Evolutionary conservation across 192 early-diverging fungal genomes (phyloP).

Genomic region (Gryganskiella cystojenkinii): DNA sequence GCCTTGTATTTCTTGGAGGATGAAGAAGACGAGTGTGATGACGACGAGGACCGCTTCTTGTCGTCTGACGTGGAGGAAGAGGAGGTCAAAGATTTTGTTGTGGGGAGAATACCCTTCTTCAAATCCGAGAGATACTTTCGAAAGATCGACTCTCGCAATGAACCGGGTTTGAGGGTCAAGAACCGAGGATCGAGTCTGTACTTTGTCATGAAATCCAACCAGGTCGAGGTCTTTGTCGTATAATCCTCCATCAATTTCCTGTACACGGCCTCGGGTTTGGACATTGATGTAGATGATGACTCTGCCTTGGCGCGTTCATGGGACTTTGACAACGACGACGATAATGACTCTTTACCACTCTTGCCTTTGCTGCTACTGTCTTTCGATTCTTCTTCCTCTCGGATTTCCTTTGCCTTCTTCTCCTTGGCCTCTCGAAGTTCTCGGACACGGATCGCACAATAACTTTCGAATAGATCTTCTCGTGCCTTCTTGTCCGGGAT

Average conservation of each 20-base stretch:
- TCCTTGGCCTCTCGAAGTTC: conserved; percentile 64
- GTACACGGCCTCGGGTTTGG: conserved; percentile 65
- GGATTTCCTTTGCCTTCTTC: conserved; percentile 39
- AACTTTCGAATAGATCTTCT: conserved; percentile 77
- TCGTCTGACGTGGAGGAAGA: conserved; percentile 4
- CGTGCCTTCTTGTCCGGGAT: conserved; percentile 60
- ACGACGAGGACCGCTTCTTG: conserved; percentile 9
- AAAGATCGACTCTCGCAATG: conserved; percentile 72
- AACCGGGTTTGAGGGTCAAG: conserved; percentile 61
- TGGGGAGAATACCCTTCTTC: conserved; percentile 47
- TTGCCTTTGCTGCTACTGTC: not conserved
- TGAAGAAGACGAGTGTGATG: conserved; percentile 5
- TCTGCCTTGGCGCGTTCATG: conserved; percentile 7
- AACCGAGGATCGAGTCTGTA: conserved; percentile 75
- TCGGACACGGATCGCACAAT: conserved; percentile 69
- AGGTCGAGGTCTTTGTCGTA: conserved; percentile 64
- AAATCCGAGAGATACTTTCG: conserved; percentile 68
- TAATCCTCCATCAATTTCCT: conserved; percentile 66
- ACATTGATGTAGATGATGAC: conserved; percentile 9
- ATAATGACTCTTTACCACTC: not conserved
- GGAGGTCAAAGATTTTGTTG: not conserved
- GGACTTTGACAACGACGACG: conserved; percentile 15
- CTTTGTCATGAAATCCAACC: conserved; percentile 81
- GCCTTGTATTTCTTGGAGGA: conserved; percentile 50
- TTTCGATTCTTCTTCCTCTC: conserved; percentile 3